Evolutionary conservation across 345 rosid genomes (phyloP), one percentile per base, ranked within the genome.

Genomic region (Eucalyptus sp.): DNA sequence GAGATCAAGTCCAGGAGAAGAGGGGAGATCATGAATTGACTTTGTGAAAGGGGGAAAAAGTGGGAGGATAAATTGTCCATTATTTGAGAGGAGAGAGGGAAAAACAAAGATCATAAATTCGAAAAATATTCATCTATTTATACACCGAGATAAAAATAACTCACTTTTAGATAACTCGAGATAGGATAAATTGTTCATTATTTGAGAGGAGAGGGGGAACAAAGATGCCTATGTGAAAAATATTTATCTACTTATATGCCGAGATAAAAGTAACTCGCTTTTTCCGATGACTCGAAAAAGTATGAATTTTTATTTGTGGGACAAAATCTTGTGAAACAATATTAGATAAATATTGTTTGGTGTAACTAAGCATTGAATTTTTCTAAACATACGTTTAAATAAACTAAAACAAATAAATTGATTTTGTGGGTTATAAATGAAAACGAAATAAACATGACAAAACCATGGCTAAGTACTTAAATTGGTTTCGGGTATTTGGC

Each of bases 221-320:
- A 29, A 62, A 29, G 1, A 62, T 29, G 18, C 10, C 24, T 18
- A 6, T 15, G 4, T 9, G 0, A 52, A 18, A 52, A 0, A 52
- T 18, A 52, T 52, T 52, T 52, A 18, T 52, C 0, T 52, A 52
- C 22, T 18, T 7, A 52, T 52, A 52, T 1, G 1, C 0, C 2
- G 12, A 27, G 27, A 56, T 56, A 56, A 56, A 56, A 56, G 12
- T 0, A 22, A 54, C 27, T 22, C 27, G 4, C 31, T 2, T n/a
- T n/a, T 64, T 14, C 1, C 7, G 1, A 13, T 13, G 1, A 64
- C 10, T 0, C 10, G 1, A 29, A 13, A 29, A 29, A 2, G 10
- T 64, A 64, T n/a, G 37, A 64, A n/a, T n/a, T 14, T 64, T 64
- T 0, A 0, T n/a, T 13, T 0, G 18, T 0, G 37, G 31, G 37